These are phyloP conservation scores for Candida sakaeoensis DNA, from an alignment of 805 yeast species.

Conservation along the genomic window DNA sequence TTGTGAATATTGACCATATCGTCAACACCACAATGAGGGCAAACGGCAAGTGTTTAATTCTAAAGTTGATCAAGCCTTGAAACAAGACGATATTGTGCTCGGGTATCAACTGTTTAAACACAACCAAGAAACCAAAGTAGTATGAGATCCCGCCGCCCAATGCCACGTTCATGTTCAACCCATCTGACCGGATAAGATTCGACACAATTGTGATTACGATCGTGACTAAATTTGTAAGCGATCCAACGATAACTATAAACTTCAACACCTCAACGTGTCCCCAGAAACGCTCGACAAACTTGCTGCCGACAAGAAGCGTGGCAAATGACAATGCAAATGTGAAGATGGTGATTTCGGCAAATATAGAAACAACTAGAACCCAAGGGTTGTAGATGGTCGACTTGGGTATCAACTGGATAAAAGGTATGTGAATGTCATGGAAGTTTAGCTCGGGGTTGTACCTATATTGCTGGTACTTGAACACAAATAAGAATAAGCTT, in stretches of 20 bases:
- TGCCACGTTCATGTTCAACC: conserved; percentile 39
- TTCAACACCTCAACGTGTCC: conserved; percentile 45
- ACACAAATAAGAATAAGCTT: conserved; percentile 38
- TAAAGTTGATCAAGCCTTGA: conserved; percentile 40
- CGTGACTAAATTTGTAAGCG: conserved; percentile 52
- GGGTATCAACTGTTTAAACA: conserved; percentile 55
- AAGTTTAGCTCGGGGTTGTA: conserved; percentile 15
- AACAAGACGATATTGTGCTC: conserved; percentile 52
- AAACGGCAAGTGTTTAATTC: conserved; percentile 66
- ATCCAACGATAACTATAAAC: conserved; percentile 51
- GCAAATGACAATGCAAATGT: conserved; percentile 39
- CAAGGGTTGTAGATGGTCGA: conserved; percentile 56
- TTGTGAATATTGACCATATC: conserved; percentile 31
- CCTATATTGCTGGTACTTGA: conserved; percentile 36
- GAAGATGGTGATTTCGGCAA: conserved; percentile 53
- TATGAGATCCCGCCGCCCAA: conserved; percentile 51
- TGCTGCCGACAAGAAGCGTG: conserved; percentile 37
- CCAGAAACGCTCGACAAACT: conserved; percentile 53
- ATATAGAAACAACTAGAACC: conserved; percentile 61
- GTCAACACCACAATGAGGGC: conserved; percentile 28
- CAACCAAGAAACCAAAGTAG: conserved; percentile 52
- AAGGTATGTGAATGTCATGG: conserved; percentile 48
- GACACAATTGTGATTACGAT: conserved; percentile 40
- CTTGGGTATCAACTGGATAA: conserved; percentile 61
- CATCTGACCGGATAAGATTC: conserved; percentile 33